Percentiles rank a stretch among this genome's conserved stretches.
Conservation (phyloP, 2,329 filamentous ascomycete species). For the Cercospora zeae-maydis region DNA sequence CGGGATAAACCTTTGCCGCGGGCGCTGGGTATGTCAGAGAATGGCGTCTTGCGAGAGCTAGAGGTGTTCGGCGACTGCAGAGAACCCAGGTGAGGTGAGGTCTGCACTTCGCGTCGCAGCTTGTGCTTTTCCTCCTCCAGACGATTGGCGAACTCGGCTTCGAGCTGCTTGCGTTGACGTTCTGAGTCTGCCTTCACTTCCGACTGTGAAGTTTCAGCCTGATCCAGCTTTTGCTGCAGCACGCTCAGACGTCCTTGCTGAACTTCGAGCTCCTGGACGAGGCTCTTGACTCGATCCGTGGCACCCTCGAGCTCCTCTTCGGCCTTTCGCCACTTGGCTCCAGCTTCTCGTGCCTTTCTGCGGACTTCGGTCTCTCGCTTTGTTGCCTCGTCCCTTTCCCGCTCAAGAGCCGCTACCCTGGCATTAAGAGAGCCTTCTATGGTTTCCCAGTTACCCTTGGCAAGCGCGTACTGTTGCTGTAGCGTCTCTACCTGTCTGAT, state of each 20-base stretch:
- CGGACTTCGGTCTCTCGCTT: conserved; percentile 82
- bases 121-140: conserved; percentile 63
- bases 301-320: conserved; percentile 80
- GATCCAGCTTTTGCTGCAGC: conserved; percentile 62
- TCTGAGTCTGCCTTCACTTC: conserved; percentile 56
- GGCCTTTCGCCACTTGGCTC: conserved; percentile 61
- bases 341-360: conserved; percentile 83
- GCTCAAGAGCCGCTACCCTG: conserved; percentile 74
- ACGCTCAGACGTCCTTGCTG: conserved; percentile 59
- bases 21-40: conserved; percentile 18
- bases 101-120: conserved; percentile 48
- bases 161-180: conserved; percentile 57
- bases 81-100: conserved; percentile 33
- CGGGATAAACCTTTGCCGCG: conserved; percentile 30
- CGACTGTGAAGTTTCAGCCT: conserved; percentile 60
- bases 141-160: conserved; percentile 55
- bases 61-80: conserved; percentile 37
- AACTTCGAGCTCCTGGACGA: conserved; percentile 61
- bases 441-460: conserved; percentile 95
- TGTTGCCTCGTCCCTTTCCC: conserved; percentile 81
- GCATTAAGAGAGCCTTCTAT: conserved; percentile 84
- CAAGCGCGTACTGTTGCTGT: conserved; percentile 90
- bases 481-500: conserved; percentile 91
- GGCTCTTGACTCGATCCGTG: conserved; percentile 59
- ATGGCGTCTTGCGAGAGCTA: conserved; percentile 41